Conservation (phyloP, 2,329 filamentous ascomycete species). For the Monilinia vaccinii-corymbosi region DNA sequence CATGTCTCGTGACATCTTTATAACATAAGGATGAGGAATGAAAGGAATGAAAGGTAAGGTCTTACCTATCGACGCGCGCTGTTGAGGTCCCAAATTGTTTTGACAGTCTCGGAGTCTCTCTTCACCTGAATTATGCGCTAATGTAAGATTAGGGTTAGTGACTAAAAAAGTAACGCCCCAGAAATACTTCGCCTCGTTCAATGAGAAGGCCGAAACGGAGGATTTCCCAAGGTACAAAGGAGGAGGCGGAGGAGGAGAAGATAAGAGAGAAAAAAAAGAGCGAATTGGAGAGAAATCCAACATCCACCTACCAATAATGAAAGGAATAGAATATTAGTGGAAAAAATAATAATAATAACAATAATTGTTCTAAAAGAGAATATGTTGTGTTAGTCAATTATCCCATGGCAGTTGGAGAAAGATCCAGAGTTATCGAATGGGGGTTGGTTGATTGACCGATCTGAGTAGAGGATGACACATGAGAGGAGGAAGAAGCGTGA, state of each 20-base stretch:
- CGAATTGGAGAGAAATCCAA: not conserved
- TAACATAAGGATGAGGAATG: constrained; percentile 4
- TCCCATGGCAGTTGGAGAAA: not conserved
- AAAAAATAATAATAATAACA: not conserved
- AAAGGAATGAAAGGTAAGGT: constrained; percentile 17
- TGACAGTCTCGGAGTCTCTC: constrained; percentile 9
- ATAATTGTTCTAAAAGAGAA: not conserved
- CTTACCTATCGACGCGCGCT: constrained; percentile 29
- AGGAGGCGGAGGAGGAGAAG: not conserved
- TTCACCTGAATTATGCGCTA: constrained; percentile 9
- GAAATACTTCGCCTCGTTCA: constrained; percentile 1
- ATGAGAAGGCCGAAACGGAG: not conserved
- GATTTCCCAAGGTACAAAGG: not conserved
- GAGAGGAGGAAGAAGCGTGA: not conserved
- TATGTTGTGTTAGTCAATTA: constrained; percentile 5
- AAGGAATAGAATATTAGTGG: not conserved
- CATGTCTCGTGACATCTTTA: constrained; percentile 10
- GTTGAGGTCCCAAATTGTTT: constrained; percentile 14
- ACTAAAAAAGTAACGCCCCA: constrained; percentile 11
- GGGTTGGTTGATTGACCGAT: not conserved
- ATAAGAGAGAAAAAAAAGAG: not conserved
- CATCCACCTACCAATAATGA: not conserved
- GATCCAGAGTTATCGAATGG: not conserved
- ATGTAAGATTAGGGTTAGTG: constrained; percentile 10
- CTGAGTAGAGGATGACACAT: not conserved